Evolutionary conservation across 441 rosid genomes (phyloP), one percentile per base, ranked within the genome.

Genomic region (Erodium trifolium): DNA sequence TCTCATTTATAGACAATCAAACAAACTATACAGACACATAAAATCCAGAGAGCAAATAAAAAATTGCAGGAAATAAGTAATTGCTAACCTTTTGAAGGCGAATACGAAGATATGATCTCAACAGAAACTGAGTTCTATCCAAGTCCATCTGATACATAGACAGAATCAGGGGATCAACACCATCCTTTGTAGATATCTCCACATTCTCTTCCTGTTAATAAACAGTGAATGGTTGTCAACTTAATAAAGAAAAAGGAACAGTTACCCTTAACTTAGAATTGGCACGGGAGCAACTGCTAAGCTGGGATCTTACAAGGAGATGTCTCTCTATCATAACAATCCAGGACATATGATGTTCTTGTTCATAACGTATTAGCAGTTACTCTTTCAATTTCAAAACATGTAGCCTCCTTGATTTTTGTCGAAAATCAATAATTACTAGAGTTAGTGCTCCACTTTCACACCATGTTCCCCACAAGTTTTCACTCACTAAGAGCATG

Each of bases 71-170:
- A 55, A 55, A 23, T 12, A 0, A 53, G 69, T 4, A 5, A 66
- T 2, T 27, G 8, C 17, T 45, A 29, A 93, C 96, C 97, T 91
- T 91, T 70, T 84, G 89, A 12, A 91, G 87, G 65, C 97, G 87
- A 68, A 88, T 80, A 8, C 98, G 85, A 63, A 93, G 88, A 82
- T 91, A 93, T 0, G 98, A 91, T 81, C 97, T 82, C 77, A 91
- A 73, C 65, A 89, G 75, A 79, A 83, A 93, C 76, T 91, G 96
- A 2, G 89, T 79, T 77, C 95, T 80, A 18, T 93, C 95, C 68
- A 91, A 59, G 74, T 93, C 95, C 96, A 88, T 89, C 78, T 87
- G 93, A 77, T 93, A 89, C 43, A 93, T 88, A 1, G 94, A 93
- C n/a, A 84, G 83, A 2, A 86, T 80, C 6, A 89, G 79, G 45